Evolutionary conservation across 202 grass and related monocot genomes (phyloP), one percentile per base, ranked within the genome.

Genomic region (Zizania palustris): DNA sequence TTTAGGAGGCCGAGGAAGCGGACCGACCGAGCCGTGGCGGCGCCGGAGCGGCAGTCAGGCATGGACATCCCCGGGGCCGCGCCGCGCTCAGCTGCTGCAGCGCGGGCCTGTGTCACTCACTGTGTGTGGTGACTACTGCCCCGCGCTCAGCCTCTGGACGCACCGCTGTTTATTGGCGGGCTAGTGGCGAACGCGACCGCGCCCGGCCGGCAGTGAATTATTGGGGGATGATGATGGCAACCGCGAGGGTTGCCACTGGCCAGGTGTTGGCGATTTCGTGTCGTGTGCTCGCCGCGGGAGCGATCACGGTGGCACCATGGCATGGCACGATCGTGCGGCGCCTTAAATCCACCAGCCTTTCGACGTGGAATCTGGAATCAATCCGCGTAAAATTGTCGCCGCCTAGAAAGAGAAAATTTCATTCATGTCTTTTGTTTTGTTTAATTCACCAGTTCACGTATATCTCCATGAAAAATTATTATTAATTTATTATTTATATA

Each of bases 1-100:
- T 88, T 93, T 16, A 93, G 74, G 60, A 90, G 78, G 44, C 90
- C 83, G 74, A 97, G 87, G 76, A 90, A 86, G 65, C 92, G 93
- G 1, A 92, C 79, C 4, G 84, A 88, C 72, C 80, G 73, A 49
- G 86, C 72, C 16, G 76, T 65, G 72, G 71, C 41, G 46, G 76
- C 60, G 34, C 60, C 67, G 20, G 66, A 56, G 60, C 65, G 64
- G 81, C 74, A 73, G 45, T 67, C 68, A 0, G 86, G 54, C 71
- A 76, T 38, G 15, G 88, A 77, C 80, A 86, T 74, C 66, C 73
- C 64, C 55, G 56, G 37, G 21, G 48, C 66, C 53, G n/a, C n/a
- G n/a, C 28, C 66, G 56, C 28, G 44, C 78, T 70, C 75, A 18
- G 14, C 58, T 58, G 4, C 74, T 57, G 56, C 19, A 35, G 54